Evolutionary conservation across 108 stramenopile genomes (phyloP).

Genomic region (Parietichytrium sp.): DNA sequence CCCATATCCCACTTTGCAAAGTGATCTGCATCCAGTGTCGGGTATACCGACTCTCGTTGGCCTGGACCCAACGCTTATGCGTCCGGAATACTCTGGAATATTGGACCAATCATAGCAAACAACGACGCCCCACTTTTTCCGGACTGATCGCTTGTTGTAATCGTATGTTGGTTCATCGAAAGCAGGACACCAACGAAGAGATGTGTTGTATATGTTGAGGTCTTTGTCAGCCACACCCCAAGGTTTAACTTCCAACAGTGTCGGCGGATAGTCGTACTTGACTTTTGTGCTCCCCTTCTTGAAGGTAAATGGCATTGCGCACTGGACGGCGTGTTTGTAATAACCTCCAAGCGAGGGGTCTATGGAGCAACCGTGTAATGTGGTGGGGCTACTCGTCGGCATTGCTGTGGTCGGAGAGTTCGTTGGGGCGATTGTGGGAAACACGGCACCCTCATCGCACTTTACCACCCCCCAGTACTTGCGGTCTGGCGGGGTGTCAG

Average conservation of each 20-base stretch:
- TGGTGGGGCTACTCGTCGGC: too few relatives aligned
- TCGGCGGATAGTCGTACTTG: background rate
- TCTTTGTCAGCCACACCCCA: background rate
- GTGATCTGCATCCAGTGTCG: too few relatives aligned
- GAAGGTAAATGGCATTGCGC: background rate
- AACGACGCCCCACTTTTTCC: conserved; percentile 9
- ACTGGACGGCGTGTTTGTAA: background rate
- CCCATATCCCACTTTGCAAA: background rate
- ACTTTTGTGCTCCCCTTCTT: background rate
- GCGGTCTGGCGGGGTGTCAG: background rate
- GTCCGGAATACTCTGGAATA: too few relatives aligned
- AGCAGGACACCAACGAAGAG: background rate
- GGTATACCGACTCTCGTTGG: too few relatives aligned
- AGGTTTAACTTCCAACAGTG: background rate
- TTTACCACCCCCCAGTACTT: background rate
- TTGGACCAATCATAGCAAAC: background rate
- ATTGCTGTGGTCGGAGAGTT: background rate
- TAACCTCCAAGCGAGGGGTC: background rate
- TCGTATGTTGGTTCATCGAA: background rate
- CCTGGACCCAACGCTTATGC: too few relatives aligned
- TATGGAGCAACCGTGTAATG: background rate
- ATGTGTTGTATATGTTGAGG: background rate
- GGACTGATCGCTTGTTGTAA: background rate
- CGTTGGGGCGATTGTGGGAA: background rate
- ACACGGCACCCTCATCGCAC: background rate